A percentile compares a stretch with the other conserved stretches of the same genome.
These are phyloP conservation scores for Didymella exigua DNA, from an alignment of 2,329 filamentous ascomycete species.

Conservation along the genomic window DNA sequence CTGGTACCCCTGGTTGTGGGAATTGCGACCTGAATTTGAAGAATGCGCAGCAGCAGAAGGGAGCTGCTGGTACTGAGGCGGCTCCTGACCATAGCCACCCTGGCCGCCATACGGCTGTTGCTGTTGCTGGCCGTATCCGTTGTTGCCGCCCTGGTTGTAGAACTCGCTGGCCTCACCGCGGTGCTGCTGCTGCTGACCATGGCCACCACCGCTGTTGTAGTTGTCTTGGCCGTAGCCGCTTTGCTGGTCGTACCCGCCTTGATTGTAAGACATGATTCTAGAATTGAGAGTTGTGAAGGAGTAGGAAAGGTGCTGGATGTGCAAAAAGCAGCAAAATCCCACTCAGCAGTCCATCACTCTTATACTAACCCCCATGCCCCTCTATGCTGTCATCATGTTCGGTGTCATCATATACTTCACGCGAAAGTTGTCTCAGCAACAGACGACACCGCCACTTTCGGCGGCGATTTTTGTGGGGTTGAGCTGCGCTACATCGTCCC, in stretches of 20 bases:
- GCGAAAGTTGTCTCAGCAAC: conserved; percentile 19
- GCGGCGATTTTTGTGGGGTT: conserved; percentile 16
- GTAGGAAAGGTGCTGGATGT: neutral
- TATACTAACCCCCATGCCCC: conserved; percentile 8
- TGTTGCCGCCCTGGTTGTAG: conserved; percentile 19
- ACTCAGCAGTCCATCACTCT: neutral
- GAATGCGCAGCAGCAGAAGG: conserved; percentile 28
- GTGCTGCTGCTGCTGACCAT: conserved; percentile 17
- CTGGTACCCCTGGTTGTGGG: conserved; percentile 30
- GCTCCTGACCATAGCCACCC: conserved; percentile 24
- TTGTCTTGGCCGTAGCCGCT: conserved; percentile 7
- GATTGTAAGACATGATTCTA: conserved; percentile 14
- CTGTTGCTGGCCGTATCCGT: conserved; percentile 24
- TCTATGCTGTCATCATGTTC: conserved; percentile 9
- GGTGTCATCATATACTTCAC: conserved; percentile 10
- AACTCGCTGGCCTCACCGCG: conserved; percentile 21
- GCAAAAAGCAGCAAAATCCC: neutral
- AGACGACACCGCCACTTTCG: conserved; percentile 17
- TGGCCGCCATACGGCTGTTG: conserved; percentile 21
- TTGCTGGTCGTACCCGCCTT: conserved; percentile 6
- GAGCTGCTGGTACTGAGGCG: conserved; percentile 33
- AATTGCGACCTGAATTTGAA: conserved; percentile 31
- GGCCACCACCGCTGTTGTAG: conserved; percentile 18
- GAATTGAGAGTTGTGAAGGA: neutral
- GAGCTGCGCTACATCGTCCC: conserved; percentile 7